Base-by-base conservation (phyloP, 1,139 yeast species). In the Candida sanyaensis region DNA sequence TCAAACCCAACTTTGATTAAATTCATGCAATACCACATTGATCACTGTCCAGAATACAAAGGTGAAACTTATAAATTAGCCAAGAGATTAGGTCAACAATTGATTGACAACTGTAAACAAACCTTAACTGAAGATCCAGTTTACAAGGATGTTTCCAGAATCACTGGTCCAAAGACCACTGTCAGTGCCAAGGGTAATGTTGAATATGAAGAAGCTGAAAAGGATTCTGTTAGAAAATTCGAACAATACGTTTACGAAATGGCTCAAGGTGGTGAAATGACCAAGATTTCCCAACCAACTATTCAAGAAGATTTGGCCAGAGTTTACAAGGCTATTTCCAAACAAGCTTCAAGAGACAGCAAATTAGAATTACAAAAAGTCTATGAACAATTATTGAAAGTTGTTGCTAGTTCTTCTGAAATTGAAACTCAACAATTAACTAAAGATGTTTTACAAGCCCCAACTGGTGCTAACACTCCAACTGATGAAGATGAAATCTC, bases 11-110 rank as follows among this genome's bases (percentile, higher is more conserved):
- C 96, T 43, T 80, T 93, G 65, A 88, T 93, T 61, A 93, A 91
- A 65, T 91, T 92, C 67, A 93, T 93, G 97, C 97, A 93, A 73
- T 93, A 92, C 71, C 96, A 92, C 69, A 87, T 93, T 67, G 96
- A 91, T 66, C 91, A 88, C 65, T 88, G 93, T 51, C 97, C 97
- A 52, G 86, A 83, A 51, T 80, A 86, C 59, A 88, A 88, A 68
- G 97, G 98, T 65, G 96, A 88, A 65, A 81, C 85, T 48, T 93
- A 92, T 71, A 83, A 86, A 66, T 83, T 93, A 60, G 98, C 96
- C 48, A 88, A 88, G 69, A 85, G 79, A 60, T 80, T 93, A 59
- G 98, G 98, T 68, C 87, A 86, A 65, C 97, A 90, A 73, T 84
- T 93, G 66, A 86, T 93, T 64, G 97, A 91, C 65, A 93, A 91